Conservation (phyloP, 495 filamentous ascomycete species). For the Xylaria curta region DNA sequence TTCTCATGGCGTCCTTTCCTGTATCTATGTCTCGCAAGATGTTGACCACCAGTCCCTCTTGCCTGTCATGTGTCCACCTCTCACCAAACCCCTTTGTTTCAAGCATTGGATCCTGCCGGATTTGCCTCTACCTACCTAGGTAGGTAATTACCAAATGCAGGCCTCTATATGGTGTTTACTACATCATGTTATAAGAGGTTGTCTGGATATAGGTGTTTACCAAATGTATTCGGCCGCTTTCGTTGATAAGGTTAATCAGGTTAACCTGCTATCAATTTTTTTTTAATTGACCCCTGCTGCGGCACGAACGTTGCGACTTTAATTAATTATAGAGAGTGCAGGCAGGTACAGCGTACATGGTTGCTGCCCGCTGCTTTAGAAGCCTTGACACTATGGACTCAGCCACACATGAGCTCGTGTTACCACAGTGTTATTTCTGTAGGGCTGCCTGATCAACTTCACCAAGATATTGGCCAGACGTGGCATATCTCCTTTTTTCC, state of each 20-base stretch:
- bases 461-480: background rate
- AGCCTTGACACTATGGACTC: background rate
- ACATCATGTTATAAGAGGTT: background rate
- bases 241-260: background rate
- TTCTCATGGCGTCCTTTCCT: constrained; percentile 17
- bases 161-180: background rate
- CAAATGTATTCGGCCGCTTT: constrained; percentile 1
- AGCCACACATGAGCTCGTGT: constrained; percentile 16
- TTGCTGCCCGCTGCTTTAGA: background rate
- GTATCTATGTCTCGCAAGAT: background rate
- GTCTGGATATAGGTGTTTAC: constrained; percentile 8
- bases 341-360: background rate
- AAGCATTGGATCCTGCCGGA: constrained; percentile 9
- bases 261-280: background rate
- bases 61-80: background rate
- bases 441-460: background rate
- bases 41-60: constrained; percentile 2
- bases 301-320: constrained; percentile 15
- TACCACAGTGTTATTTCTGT: background rate
- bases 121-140: background rate
- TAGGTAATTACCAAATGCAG: background rate
- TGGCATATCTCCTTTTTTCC: background rate
- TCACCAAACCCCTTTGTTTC: constrained; percentile 13
- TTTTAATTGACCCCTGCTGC: constrained; percentile 16
- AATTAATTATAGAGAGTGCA: constrained; percentile 15